Evolutionary conservation across 495 filamentous ascomycete genomes (phyloP).

Genomic region (Hyaloscypha finlandica): DNA sequence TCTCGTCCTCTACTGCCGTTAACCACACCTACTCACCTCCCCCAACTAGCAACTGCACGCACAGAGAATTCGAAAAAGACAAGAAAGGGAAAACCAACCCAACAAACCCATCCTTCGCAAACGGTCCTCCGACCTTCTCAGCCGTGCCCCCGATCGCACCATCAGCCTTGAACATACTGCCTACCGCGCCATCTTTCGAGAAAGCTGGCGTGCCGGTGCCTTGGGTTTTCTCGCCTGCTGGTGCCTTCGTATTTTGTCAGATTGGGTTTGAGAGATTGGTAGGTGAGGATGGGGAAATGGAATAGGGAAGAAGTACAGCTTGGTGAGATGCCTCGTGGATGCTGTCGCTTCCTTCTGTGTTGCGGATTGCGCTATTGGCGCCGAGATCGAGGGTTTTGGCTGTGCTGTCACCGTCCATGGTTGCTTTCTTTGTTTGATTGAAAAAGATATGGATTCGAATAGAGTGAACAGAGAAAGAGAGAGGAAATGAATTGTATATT

Average conservation of each 20-base stretch:
- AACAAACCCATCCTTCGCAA: constrained; percentile 19
- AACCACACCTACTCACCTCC: not conserved
- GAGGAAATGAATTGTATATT: not conserved
- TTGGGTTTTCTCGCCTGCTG: constrained; percentile 10
- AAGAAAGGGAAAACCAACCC: constrained; percentile 6
- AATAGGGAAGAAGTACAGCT: not conserved
- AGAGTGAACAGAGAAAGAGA: not conserved
- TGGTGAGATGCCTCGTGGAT: constrained; percentile 10
- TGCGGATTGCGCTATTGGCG: constrained; percentile 10
- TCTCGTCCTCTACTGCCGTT: not conserved
- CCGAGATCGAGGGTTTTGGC: constrained; percentile 1
- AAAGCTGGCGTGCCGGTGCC: constrained; percentile 11
- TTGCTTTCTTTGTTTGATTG: not conserved
- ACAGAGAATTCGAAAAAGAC: too few species aligned
- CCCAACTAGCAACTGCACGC: too few species aligned
- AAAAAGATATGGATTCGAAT: not conserved
- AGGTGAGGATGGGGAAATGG: not conserved
- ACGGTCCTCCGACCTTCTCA: constrained; percentile 23
- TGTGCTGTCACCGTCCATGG: constrained; percentile 23
- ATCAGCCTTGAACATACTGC: constrained; percentile 7
- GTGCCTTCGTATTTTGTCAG: not conserved
- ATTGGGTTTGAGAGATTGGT: not conserved
- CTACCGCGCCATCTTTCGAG: not conserved
- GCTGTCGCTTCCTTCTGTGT: constrained; percentile 4
- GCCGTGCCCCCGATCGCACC: constrained; percentile 17